These are phyloP conservation scores for Claviceps africana DNA, from an alignment of 2,329 filamentous ascomycete genomes.

Conservation along the genomic window DNA sequence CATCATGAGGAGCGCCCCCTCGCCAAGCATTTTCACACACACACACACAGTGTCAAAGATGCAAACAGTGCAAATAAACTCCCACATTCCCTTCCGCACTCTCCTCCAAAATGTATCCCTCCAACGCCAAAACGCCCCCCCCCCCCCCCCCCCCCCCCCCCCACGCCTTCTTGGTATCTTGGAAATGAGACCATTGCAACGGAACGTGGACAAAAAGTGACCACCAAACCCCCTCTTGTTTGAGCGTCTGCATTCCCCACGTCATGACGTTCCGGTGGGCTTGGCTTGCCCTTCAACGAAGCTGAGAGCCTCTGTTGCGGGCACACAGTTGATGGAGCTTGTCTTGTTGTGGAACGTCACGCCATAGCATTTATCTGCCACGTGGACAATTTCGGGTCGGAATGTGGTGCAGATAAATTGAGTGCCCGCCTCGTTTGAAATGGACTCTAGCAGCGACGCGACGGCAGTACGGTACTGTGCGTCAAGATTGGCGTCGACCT, in stretches of 20 bases:
- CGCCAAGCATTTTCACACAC: no score
- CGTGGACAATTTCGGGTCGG: slow-evolving; percentile 85
- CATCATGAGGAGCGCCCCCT: no score
- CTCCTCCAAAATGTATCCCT: neutral
- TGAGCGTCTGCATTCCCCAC: neutral
- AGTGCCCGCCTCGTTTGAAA: slow-evolving; percentile 50
- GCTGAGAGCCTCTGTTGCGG: slow-evolving; percentile 71
- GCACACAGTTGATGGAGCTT: slow-evolving; percentile 83
- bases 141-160: no score
- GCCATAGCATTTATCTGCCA: slow-evolving; percentile 95
- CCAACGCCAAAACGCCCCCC: neutral
- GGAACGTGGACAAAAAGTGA: neutral
- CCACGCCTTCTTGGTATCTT: neutral
- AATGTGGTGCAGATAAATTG: slow-evolving; percentile 99
- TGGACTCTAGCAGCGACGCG: slow-evolving; percentile 71
- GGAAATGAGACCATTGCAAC: neutral
- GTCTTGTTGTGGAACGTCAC: slow-evolving; percentile 91
- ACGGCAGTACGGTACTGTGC: slow-evolving; percentile 96
- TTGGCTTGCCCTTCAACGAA: slow-evolving; percentile 78
- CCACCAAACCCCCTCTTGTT: neutral
- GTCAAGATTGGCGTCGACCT: slow-evolving; percentile 96
- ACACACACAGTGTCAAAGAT: neutral
- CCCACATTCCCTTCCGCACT: neutral
- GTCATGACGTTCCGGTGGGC: slow-evolving; percentile 12
- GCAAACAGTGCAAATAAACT: neutral